Percentiles rank a stretch among this genome's conserved stretches.
phyloP scores from a whole-genome alignment of 2,329 filamentous ascomycete species.

The Fusarium devonianum region DNA sequence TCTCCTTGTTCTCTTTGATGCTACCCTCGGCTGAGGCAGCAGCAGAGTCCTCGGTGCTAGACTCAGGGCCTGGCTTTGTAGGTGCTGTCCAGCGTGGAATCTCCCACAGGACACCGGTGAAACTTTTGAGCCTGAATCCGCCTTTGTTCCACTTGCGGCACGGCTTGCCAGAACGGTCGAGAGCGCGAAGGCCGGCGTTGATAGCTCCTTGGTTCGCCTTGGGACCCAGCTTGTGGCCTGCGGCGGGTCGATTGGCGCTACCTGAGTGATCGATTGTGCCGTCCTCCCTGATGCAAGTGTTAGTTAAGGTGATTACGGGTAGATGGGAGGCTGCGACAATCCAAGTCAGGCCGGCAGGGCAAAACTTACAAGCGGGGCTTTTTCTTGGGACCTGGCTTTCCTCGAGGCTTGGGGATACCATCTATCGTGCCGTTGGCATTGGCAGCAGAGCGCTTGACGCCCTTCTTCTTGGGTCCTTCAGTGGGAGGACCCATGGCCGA shows the following conservation, averaged over 20 bases:
- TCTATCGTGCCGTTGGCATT: slow-evolving; percentile 70
- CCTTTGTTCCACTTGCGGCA: slow-evolving; percentile 92
- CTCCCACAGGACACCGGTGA: slow-evolving; percentile 86
- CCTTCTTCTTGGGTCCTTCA: slow-evolving; percentile 76
- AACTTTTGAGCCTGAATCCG: slow-evolving; percentile 85
- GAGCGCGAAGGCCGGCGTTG: slow-evolving; percentile 92
- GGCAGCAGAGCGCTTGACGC: slow-evolving; percentile 72
- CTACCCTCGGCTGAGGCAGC: slow-evolving; percentile 59
- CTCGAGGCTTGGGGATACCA: slow-evolving; percentile 71
- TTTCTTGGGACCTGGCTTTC: slow-evolving; percentile 96
- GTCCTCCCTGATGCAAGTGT: slow-evolving; percentile 61
- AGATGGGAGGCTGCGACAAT: neutral
- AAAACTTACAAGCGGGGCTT: slow-evolving; percentile 86
- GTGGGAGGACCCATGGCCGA: slow-evolving; percentile 66
- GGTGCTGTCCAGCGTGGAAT: slow-evolving; percentile 84
- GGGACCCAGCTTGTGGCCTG: slow-evolving; percentile 85
- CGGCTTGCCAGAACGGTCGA: slow-evolving; percentile 90
- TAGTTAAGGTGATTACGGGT: slow-evolving; percentile 33
- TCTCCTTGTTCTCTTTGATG: slow-evolving; percentile 71
- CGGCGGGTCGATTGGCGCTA: slow-evolving; percentile 56
- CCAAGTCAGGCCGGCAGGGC: too few species aligned
- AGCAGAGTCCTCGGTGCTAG: slow-evolving; percentile 55
- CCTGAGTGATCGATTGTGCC: slow-evolving; percentile 66
- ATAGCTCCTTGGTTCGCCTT: slow-evolving; percentile 98
- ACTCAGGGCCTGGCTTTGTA: slow-evolving; percentile 59